phyloP scores from a whole-genome alignment of 805 yeast species.

The Candida glaebosa region DNA sequence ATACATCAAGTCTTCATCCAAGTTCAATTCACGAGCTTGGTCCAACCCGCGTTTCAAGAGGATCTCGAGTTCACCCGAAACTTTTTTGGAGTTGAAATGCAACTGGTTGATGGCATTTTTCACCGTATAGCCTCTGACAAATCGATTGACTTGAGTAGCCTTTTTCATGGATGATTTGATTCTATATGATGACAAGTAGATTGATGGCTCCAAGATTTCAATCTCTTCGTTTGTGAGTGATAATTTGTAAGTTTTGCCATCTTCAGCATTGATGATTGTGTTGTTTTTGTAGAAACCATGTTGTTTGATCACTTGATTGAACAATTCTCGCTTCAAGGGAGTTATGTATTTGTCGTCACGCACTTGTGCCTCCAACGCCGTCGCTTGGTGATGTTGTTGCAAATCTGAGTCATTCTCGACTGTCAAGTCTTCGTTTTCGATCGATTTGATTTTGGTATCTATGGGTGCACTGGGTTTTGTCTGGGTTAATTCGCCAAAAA shows the following conservation, averaged over 20 bases:
- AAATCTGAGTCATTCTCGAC: slow-evolving; percentile 34
- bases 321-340: slow-evolving; percentile 68
- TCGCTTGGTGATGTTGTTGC: slow-evolving; percentile 49
- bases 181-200: slow-evolving; percentile 77
- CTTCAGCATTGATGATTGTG: slow-evolving; percentile 40
- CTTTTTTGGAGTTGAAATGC: slow-evolving; percentile 78
- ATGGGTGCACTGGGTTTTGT: slow-evolving; percentile 6
- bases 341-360: slow-evolving; percentile 56
- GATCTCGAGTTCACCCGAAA: slow-evolving; percentile 75
- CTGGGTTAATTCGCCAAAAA: slow-evolving; percentile 34
- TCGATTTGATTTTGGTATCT: neutral
- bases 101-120: slow-evolving; percentile 86
- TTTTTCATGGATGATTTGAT: slow-evolving; percentile 87
- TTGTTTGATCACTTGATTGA: slow-evolving; percentile 53
- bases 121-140: slow-evolving; percentile 67
- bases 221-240: slow-evolving; percentile 62
- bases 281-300: slow-evolving; percentile 71
- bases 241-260: slow-evolving; percentile 52
- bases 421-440: slow-evolving; percentile 12
- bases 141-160: slow-evolving; percentile 73
- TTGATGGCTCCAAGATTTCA: slow-evolving; percentile 79
- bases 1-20: slow-evolving; percentile 60
- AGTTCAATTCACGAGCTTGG: slow-evolving; percentile 60
- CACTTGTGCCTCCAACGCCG: slow-evolving; percentile 40
- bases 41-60: slow-evolving; percentile 68